phyloP scores from a whole-genome alignment of 768 basidiomycete species.

The Phanerochaete sordida region DNA sequence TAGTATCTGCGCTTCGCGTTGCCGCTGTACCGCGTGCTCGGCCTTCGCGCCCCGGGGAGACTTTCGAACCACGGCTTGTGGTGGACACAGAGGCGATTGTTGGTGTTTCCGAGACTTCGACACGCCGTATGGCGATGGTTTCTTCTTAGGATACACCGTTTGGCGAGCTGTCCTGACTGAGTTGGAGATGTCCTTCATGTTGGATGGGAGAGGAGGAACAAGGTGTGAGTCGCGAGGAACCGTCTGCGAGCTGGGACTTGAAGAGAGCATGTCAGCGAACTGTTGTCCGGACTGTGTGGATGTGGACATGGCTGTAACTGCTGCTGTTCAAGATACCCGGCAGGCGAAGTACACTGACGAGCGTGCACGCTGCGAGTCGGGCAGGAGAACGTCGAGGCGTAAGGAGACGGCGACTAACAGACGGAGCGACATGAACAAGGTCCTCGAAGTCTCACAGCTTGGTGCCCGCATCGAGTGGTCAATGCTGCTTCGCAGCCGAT shows the following conservation, averaged over 20 bases:
- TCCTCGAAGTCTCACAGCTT: background rate
- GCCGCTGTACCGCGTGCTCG: conserved; percentile 58
- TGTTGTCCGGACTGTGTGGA: conserved; percentile 2
- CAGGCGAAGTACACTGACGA: background rate
- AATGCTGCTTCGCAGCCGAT: conserved; percentile 1
- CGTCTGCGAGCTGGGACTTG: conserved; percentile 37
- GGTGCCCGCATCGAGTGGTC: background rate
- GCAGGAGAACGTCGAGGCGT: conserved; percentile 1
- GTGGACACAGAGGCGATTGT: conserved; percentile 38
- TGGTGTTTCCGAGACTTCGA: conserved; percentile 53
- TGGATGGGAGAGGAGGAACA: conserved; percentile 32
- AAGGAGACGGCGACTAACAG: background rate
- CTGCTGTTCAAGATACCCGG: background rate
- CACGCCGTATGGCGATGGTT: conserved; percentile 78
- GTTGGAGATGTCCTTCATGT: conserved; percentile 79
- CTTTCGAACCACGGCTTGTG: conserved; percentile 50
- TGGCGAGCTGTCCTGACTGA: conserved; percentile 60
- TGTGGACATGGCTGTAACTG: conserved; percentile 6
- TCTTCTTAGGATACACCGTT: conserved; percentile 78
- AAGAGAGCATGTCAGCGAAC: conserved; percentile 19
- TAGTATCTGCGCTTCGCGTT: conserved; percentile 64
- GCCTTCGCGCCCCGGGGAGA: conserved; percentile 66
- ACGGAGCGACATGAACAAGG: background rate
- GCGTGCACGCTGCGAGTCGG: background rate
- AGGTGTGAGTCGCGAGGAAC: conserved; percentile 41